phyloP scores from a whole-genome alignment of 106 monocot genomes.

The Amphibolis antarctica region DNA sequence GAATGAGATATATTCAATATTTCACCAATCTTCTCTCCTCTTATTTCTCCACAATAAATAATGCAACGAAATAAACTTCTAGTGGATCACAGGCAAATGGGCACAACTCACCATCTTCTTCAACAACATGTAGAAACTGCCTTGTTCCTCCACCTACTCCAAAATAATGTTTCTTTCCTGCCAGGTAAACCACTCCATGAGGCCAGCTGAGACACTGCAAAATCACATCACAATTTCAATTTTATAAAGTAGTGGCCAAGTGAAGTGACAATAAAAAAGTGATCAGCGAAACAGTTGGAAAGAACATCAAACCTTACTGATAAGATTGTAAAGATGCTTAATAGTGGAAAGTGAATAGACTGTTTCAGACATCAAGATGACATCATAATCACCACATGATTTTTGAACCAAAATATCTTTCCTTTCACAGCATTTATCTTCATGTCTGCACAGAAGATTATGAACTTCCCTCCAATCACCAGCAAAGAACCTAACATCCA shows the following conservation, averaged over 20 bases:
- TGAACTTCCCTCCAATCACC: constrained; percentile 95
- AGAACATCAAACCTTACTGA: constrained; percentile 52
- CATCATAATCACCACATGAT: constrained; percentile 48
- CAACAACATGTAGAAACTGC: constrained; percentile 60
- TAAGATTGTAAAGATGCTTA: constrained; percentile 47
- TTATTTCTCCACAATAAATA: too few species aligned
- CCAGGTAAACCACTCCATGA: constrained; percentile 69
- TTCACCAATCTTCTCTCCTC: too few species aligned
- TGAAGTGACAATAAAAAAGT: background rate
- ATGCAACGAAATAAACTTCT: too few species aligned
- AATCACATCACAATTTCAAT: background rate
- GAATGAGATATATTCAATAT: too few species aligned
- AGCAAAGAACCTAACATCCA: constrained; percentile 54
- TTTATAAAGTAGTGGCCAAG: too few species aligned
- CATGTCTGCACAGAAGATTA: constrained; percentile 20
- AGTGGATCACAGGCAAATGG: too few species aligned
- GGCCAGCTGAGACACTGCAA: constrained; percentile 42
- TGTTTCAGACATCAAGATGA: constrained; percentile 95
- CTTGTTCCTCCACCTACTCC: constrained; percentile 96
- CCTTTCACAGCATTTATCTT: constrained; percentile 9
- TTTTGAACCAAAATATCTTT: background rate
- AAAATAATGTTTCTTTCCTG: constrained; percentile 97
- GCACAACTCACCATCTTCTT: constrained; percentile 66
- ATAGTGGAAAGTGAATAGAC: constrained; percentile 60
- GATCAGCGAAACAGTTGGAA: background rate